Evolutionary conservation across 768 basidiomycete species (phyloP).

Genomic region (Hygrophoropsis aurantiaca): DNA sequence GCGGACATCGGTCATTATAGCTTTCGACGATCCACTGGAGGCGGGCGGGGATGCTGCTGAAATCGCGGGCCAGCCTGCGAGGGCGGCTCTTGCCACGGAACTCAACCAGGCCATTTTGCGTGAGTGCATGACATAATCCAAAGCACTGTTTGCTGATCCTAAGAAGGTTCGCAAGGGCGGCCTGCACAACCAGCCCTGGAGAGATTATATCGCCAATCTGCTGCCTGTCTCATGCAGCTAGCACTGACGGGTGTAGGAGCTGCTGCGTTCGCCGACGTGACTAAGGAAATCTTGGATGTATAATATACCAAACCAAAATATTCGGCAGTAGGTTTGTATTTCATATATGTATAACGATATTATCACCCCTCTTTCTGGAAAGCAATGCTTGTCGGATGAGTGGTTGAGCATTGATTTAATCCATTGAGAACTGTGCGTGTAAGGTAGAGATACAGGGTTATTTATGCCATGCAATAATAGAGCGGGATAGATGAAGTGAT

Average conservation of each 20-base stretch:
- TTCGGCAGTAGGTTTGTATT: too few relatives aligned
- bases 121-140: conserved; percentile 33
- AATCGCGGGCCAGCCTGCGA: conserved; percentile 66
- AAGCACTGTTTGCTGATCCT: conserved; percentile 8
- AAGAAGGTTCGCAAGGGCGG: conserved; percentile 72
- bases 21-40: conserved; percentile 72
- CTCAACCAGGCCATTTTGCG: conserved; percentile 82
- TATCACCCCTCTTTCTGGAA: not conserved
- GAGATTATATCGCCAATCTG: conserved; percentile 73
- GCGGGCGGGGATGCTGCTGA: conserved; percentile 65
- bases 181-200: conserved; percentile 74
- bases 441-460: conserved; percentile 32
- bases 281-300: conserved; percentile 66
- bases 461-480: conserved; percentile 2
- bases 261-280: conserved; percentile 81
- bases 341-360: conserved; percentile 3
- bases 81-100: conserved; percentile 68
- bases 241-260: conserved; percentile 70
- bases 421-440: conserved; percentile 8
- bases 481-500: not conserved
- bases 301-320: conserved; percentile 12
- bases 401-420: conserved; percentile 1
- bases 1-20: conserved; percentile 76
- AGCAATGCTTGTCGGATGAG: not conserved
- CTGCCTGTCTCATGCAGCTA: conserved; percentile 67